phyloP scores from a whole-genome alignment of 192 early-diverging fungal species.

The Coemansia sp. region DNA sequence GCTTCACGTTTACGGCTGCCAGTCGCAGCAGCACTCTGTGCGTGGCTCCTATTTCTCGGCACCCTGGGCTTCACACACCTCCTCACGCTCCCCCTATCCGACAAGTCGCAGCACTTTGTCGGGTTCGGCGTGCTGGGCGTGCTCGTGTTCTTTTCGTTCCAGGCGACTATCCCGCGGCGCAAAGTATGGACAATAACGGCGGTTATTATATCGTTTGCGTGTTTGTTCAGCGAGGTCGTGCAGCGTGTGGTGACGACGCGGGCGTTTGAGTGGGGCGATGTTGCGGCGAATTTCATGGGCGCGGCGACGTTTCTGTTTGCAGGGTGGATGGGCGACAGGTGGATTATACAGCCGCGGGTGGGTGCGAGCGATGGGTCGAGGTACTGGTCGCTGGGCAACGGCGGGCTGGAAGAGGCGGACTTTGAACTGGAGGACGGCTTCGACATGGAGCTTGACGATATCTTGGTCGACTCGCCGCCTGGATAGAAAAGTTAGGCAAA shows the following conservation, averaged over 20 bases:
- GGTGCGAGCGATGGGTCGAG: not conserved
- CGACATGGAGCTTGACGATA: conserved; percentile 49
- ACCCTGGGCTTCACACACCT: conserved; percentile 42
- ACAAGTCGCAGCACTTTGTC: conserved; percentile 45
- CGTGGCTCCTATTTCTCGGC: conserved; percentile 27
- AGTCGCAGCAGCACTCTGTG: conserved; percentile 7
- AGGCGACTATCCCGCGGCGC: conserved; percentile 19
- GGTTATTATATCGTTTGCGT: conserved; percentile 3
- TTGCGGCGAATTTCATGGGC: conserved; percentile 38
- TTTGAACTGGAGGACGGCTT: conserved; percentile 22
- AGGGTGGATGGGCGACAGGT: conserved; percentile 39
- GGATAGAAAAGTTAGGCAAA: no score
- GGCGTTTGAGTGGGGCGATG: conserved; percentile 37
- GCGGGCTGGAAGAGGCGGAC: conserved; percentile 5
- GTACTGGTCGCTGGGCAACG: conserved; percentile 23
- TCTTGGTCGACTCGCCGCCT: conserved; percentile 20
- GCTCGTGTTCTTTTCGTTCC: conserved; percentile 38
- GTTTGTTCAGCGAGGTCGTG: conserved; percentile 37
- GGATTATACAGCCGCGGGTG: conserved; percentile 32
- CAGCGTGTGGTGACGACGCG: conserved; percentile 36
- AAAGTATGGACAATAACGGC: conserved; percentile 22
- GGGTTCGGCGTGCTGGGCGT: conserved; percentile 34
- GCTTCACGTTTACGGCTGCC: conserved; percentile 19
- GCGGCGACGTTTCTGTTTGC: conserved; percentile 31
- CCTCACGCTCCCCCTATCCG: conserved; percentile 14